Evolutionary conservation across 768 basidiomycete genomes (phyloP).

Genomic region (Podaxis carcinomalis): DNA sequence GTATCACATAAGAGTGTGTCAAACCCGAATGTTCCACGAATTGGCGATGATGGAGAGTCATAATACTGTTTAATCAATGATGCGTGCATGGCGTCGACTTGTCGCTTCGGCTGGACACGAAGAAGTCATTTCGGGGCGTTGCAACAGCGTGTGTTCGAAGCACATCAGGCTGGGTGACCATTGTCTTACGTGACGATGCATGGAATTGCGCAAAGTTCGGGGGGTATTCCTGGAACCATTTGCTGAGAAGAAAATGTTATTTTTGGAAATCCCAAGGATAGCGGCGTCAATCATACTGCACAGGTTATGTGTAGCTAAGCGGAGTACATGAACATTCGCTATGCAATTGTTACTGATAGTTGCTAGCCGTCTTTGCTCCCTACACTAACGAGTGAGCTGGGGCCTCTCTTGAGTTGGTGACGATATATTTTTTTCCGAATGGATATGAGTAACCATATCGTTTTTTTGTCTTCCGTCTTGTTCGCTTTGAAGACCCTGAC

Average conservation of each 20-base stretch:
- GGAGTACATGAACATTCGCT: neutral
- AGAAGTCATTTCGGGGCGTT: neutral
- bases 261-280: neutral
- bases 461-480: neutral
- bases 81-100: neutral
- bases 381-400: neutral
- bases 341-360: neutral
- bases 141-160: neutral
- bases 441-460: neutral
- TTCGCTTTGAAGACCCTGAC: neutral
- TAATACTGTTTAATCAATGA: neutral
- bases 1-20: neutral
- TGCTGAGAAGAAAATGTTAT: neutral
- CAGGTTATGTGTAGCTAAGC: neutral
- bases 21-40: neutral
- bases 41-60: neutral
- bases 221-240: neutral
- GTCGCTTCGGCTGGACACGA: slow-evolving; percentile 1
- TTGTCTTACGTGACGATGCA: neutral
- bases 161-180: neutral
- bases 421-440: neutral
- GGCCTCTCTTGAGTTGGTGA: neutral
- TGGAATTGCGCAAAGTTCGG: slow-evolving; percentile 1
- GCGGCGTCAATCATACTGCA: neutral
- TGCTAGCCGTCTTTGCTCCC: neutral